Evolutionary conservation across 2,329 filamentous ascomycete species (phyloP).

Genomic region (Ceratocystis diversiconidia): DNA sequence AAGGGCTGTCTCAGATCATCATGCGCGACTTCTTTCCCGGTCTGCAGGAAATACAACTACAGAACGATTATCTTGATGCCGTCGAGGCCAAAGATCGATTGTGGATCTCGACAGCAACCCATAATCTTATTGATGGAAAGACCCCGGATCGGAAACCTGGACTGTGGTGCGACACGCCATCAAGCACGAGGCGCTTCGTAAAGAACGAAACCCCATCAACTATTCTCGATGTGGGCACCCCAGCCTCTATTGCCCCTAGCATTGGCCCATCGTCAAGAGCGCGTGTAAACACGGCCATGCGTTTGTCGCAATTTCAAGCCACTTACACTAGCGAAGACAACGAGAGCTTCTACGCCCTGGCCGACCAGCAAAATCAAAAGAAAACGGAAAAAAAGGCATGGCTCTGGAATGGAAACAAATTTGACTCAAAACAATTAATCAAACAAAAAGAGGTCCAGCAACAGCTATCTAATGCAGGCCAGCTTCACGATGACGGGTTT

Average conservation of each 20-base stretch:
- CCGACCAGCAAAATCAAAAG: conserved; percentile 83
- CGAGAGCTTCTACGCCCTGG: conserved; percentile 82
- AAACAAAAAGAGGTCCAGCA: conserved; percentile 49
- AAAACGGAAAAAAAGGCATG: conserved; percentile 73
- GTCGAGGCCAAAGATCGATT: conserved; percentile 68
- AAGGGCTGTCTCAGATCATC: conserved; percentile 84
- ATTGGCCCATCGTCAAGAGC: not conserved
- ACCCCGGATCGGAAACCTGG: conserved; percentile 30
- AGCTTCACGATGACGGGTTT: conserved; percentile 41
- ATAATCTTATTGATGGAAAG: conserved; percentile 62
- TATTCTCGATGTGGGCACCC: conserved; percentile 3
- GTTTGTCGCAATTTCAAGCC: conserved; percentile 66
- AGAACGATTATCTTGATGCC: conserved; percentile 85
- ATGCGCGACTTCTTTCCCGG: conserved; percentile 94
- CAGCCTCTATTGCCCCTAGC: conserved; percentile 7
- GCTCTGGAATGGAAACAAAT: conserved; percentile 78
- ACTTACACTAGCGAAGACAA: conserved; percentile 97
- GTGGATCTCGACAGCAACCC: conserved; percentile 75
- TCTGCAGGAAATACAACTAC: conserved; percentile 67
- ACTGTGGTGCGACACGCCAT: not conserved
- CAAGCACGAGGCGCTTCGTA: conserved; percentile 39
- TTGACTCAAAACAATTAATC: conserved; percentile 65
- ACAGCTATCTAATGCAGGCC: conserved; percentile 33
- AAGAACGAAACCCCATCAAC: conserved; percentile 42
- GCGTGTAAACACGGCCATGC: conserved; percentile 16